phyloP scores from a whole-genome alignment of 345 rosid genomes.

The Gossypium rotundifolium region DNA sequence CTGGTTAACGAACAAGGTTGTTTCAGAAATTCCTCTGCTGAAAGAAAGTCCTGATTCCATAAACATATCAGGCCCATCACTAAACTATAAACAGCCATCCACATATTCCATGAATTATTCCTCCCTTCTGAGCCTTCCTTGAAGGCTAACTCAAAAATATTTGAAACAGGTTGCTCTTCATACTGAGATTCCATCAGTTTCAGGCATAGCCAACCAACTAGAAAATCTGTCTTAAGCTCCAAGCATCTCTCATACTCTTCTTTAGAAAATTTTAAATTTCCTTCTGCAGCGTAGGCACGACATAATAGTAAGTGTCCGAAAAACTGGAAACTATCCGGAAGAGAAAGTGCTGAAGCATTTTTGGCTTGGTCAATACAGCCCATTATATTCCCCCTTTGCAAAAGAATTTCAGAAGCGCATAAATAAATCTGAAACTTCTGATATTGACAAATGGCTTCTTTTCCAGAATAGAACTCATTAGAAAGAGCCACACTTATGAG shows the following conservation, averaged over 20 bases:
- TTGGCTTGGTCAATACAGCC: slow-evolving; percentile 45
- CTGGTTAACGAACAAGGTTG: slow-evolving; percentile 53
- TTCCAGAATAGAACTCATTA: slow-evolving; percentile 36
- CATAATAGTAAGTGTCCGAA: slow-evolving; percentile 70
- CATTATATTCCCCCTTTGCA: slow-evolving; percentile 46
- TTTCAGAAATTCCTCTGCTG: slow-evolving; percentile 57
- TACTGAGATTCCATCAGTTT: slow-evolving; percentile 62
- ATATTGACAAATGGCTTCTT: slow-evolving; percentile 31
- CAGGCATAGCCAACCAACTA: slow-evolving; percentile 71
- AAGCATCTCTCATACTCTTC: slow-evolving; percentile 63
- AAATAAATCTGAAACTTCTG: slow-evolving; percentile 83
- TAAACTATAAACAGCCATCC: slow-evolving; percentile 55
- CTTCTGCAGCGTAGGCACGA: slow-evolving; percentile 72
- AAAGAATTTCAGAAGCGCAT: slow-evolving; percentile 73
- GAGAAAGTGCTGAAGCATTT: slow-evolving; percentile 48
- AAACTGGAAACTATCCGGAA: slow-evolving; percentile 60
- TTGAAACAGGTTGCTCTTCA: slow-evolving; percentile 41
- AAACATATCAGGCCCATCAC: slow-evolving; percentile 51
- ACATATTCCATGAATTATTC: slow-evolving; percentile 45
- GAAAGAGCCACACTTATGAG: slow-evolving; percentile 52
- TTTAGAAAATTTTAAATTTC: slow-evolving; percentile 32
- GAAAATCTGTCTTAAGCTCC: slow-evolving; percentile 68
- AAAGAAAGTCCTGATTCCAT: slow-evolving; percentile 40
- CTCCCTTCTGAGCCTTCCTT: slow-evolving; percentile 37
- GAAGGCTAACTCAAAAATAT: slow-evolving; percentile 41